Percentiles rank a stretch among this genome's conserved stretches.
Conservation (phyloP, 768 basidiomycete species). For the Lactarius psammicola region DNA sequence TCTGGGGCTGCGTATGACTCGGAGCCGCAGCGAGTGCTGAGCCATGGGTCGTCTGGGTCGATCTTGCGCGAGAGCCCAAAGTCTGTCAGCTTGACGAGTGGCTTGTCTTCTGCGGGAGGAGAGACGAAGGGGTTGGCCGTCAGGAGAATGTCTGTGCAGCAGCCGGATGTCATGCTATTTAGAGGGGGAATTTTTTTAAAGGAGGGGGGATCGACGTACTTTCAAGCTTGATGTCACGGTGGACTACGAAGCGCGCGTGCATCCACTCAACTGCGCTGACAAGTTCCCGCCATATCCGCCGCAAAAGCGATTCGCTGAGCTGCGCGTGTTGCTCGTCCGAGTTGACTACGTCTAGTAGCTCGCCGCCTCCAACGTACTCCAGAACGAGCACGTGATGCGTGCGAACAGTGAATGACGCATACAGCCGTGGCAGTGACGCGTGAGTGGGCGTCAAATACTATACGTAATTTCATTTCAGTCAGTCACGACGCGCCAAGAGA, state of each 20-base stretch:
- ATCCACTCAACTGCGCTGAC: constrained; percentile 82
- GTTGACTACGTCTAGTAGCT: constrained; percentile 75
- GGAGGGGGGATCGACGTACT: constrained; percentile 42
- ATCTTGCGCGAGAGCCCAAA: constrained; percentile 89
- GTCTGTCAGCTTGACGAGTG: constrained; percentile 78
- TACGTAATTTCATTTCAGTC: constrained; percentile 1
- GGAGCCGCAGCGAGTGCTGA: constrained; percentile 81
- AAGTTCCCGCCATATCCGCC: constrained; percentile 74
- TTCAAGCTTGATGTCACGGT: constrained; percentile 89
- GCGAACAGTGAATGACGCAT: constrained; percentile 61
- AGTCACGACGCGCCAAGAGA: background rate
- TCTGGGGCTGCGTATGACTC: constrained; percentile 88
- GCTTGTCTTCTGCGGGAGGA: constrained; percentile 36
- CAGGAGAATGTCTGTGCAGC: constrained; percentile 69
- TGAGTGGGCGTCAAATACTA: constrained; percentile 76
- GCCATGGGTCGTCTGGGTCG: constrained; percentile 55
- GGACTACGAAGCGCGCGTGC: constrained; percentile 81
- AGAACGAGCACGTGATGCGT: constrained; percentile 78
- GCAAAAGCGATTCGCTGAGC: constrained; percentile 49
- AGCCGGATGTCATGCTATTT: background rate
- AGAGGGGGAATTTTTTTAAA: too few species aligned
- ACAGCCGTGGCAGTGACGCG: constrained; percentile 68
- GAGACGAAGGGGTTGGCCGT: constrained; percentile 46
- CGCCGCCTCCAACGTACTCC: constrained; percentile 74
- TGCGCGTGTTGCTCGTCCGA: constrained; percentile 41